Base-by-base conservation (phyloP, 2,329 filamentous ascomycete genomes). In the Cryphonectria naterciae region DNA sequence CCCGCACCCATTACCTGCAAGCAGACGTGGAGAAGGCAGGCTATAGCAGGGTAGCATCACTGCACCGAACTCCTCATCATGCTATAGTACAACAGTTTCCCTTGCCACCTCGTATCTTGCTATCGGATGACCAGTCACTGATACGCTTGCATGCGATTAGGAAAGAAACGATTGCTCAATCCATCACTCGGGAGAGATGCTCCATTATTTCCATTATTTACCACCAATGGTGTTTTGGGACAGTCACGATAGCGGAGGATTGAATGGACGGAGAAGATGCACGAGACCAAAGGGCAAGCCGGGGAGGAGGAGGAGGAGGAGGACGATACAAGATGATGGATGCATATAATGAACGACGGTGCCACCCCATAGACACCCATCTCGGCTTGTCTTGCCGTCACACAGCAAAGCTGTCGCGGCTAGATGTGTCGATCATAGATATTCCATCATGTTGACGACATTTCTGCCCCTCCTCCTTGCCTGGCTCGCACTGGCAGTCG, bases 151-250 rank as follows among this genome's bases (percentile, higher is more conserved):
- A 32, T 35, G 3, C 17, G 43, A 46, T 17, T 19, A 46, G 43
- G 4, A 46, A 19, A 37, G 2, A 6, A 58, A 11, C n/a, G 11
- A 25, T 4, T 22, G 28, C 54, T 67, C 15, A 8, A 46, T 61
- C 43, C 70, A 46, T 68, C 52, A 49, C 49, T 72, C 70, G 70
- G 70, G 68, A 37, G 28, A 68, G 66, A 56, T 65, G 15, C 25
- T 37, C 25, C 70, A 49, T 68, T 68, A 72, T 62, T 54, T 28
- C 25, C 70, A 49, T 68, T 68, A 72, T 62, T 54, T 28, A 56
- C 28, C 49, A 58, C 64, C 64, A 66, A 66, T 61, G 32, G 35
- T 58, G 25, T 61, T 8, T 13, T 58, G 17, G 46, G 32, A 56
- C 7, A 28, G 22, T 19, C 17, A 56, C n/a, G 25, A 25, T 17